Conservation (phyloP, 768 basidiomycete species). For the Russula sp. region DNA sequence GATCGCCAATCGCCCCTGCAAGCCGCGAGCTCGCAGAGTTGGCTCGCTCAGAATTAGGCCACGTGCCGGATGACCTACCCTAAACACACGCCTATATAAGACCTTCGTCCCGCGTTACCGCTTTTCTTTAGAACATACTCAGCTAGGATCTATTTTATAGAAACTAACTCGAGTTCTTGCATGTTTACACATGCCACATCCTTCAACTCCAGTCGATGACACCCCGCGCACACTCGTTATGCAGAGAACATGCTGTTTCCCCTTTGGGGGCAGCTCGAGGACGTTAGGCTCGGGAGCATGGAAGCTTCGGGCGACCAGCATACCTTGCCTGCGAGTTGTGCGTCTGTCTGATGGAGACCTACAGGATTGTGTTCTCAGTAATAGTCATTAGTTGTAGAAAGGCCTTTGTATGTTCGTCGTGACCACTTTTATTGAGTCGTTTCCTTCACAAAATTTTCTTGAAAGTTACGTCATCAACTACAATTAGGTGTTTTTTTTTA, state of each 20-base stretch:
- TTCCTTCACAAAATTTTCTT: too few species aligned
- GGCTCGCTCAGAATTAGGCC: background rate
- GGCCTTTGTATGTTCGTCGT: background rate
- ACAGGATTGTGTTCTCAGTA: conserved; percentile 2
- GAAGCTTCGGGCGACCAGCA: conserved; percentile 33
- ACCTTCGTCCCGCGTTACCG: background rate
- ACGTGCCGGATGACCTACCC: conserved; percentile 24
- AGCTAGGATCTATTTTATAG: conserved; percentile 43
- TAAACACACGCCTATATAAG: conserved; percentile 20
- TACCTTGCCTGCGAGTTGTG: conserved; percentile 40
- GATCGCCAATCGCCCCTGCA: too few species aligned
- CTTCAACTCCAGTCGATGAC: conserved; percentile 44
- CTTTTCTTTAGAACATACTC: conserved; percentile 44
- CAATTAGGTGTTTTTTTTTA: too few species aligned
- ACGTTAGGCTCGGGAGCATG: conserved; percentile 38
- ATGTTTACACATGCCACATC: conserved; percentile 46
- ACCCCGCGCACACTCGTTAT: conserved; percentile 38
- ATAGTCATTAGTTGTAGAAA: background rate
- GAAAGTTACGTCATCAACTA: too few species aligned
- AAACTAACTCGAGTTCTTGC: conserved; percentile 47
- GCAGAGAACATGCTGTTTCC: conserved; percentile 40
- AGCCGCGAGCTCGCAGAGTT: too few species aligned
- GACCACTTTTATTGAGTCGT: background rate
- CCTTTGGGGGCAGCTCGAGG: conserved; percentile 37
- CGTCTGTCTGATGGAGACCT: conserved; percentile 44